Conservation (phyloP, 495 filamentous ascomycete genomes). For the Xylaria grammica region DNA sequence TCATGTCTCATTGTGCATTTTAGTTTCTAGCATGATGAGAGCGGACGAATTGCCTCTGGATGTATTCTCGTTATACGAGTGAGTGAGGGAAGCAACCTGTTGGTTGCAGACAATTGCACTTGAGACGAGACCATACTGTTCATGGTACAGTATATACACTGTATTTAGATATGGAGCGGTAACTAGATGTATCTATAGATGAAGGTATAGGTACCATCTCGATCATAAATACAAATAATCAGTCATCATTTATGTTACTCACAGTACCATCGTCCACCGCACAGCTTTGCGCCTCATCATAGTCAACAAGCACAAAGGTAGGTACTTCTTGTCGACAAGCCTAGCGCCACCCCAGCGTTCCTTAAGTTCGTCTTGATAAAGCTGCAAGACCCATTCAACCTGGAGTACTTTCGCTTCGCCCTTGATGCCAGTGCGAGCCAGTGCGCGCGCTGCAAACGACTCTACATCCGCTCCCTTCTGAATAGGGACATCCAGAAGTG, state of each 20-base stretch:
- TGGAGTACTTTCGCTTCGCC: slow-evolving; percentile 38
- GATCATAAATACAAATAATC: too few species aligned
- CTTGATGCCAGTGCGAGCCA: slow-evolving; percentile 17
- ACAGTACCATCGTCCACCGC: slow-evolving; percentile 57
- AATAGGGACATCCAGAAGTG: background rate
- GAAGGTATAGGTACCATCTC: too few species aligned
- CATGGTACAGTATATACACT: background rate
- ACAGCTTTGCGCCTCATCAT: slow-evolving; percentile 61
- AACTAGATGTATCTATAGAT: too few species aligned
- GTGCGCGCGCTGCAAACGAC: background rate
- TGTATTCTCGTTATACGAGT: background rate
- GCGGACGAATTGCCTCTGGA: background rate
- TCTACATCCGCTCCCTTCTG: background rate
- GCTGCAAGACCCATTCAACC: slow-evolving; percentile 55
- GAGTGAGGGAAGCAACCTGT: too few species aligned
- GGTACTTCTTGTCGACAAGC: slow-evolving; percentile 58
- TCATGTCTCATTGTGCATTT: slow-evolving; percentile 17
- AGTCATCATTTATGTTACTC: too few species aligned
- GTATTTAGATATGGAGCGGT: background rate
- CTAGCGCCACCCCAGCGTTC: slow-evolving; percentile 55
- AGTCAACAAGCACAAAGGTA: slow-evolving; percentile 59
- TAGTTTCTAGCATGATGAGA: background rate
- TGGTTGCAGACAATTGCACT: too few species aligned
- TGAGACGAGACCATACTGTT: too few species aligned
- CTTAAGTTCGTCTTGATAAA: slow-evolving; percentile 58